Base-by-base conservation (phyloP, 2,329 filamentous ascomycete species). In the Verticillium nonalfalfae region DNA sequence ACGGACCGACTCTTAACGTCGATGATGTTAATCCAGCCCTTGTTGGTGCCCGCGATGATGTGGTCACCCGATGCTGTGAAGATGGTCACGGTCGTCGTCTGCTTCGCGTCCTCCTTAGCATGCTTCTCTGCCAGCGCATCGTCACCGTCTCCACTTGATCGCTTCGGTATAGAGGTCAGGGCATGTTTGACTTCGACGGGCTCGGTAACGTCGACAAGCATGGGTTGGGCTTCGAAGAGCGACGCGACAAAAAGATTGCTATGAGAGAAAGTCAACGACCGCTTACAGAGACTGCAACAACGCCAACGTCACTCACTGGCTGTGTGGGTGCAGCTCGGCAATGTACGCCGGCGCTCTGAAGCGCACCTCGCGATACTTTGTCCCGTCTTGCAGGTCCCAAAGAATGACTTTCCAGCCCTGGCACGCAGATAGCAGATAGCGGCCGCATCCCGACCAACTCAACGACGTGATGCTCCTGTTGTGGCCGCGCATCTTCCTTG, bases 351-450 rank as follows among this genome's bases (percentile, higher is more conserved):
- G 93, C 3, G 93, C 92, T 66, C 94, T 89, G 71, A 99, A 97
- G 66, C 93, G 90, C 68, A 97, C 90, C 67, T 91, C 93, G 66
- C 93, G 89, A 69, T 93, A 80, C 63, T 90, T 81, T 71, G 89
- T 82, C 56, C 85, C 82, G 62, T 85, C 80, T 60, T 84, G 84
- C 62, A 99, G 80, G 75, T 99, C 95, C 95, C 95, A 99, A 0
- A 99, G 82, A 58, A 97, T 93, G 65, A 90, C 93, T 76, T 96
- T 96, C 91, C 94, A 98, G 70, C 97, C 95, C 73, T 97, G 92
- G 55, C 93, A 96, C 11, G 93, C 91, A 62, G 92, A 97, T 61
- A 99, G 84, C 59, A 99, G 81, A 75, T 97, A 98, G 66, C 91
- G 85, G 33, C 95, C 94, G 76, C 93, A 91, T 68, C 89, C 85